Evolutionary conservation across 208 protist species (phyloP), one percentile per base, ranked within the genome.

Genomic region (Leishmania mexicana): DNA sequence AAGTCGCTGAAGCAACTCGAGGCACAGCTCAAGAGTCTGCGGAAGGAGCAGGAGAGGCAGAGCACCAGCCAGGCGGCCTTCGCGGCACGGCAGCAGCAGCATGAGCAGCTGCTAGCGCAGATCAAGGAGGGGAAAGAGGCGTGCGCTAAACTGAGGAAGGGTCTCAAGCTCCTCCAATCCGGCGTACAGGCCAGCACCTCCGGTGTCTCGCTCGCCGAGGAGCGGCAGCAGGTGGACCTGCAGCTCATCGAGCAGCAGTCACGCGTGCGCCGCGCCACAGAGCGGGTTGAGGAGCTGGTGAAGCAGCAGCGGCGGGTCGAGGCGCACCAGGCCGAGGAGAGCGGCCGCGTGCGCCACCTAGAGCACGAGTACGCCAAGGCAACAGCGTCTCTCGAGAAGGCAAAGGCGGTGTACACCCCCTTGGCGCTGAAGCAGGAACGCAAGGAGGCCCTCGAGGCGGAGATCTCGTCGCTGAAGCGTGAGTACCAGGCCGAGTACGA

Each of bases 181-280:
- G 95, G 95, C 54, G 92, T 98, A 40, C 89, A 90, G 54, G 95
- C 91, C 8, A 93, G 93, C n/a, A 82, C 85, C 35, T 90, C 90
- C 35, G 95, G 95, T 51, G 75, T 96, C 71, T 96, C 93, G 0
- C 84, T 98, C 53, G 93, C 89, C 67, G 93, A 96, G 77, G 92
- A 98, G 81, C 87, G 89, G 24, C 86, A 83, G 40, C 77, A 92
- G 73, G 83, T 96, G 28, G 91, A 97, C 21, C 76, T 89, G 64
- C 81, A 96, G 68, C 77, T 93, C 28, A 91, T 97, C 76, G 85
- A 92, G 47, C 78, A 85, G 49, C 75, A 84, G 54, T 92, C 92
- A 6, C 78, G 65, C 49, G 58, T 92, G 54, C 81, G 81, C 45
- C 93, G 94, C 21, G 47, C 78, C 49, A 75, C 87, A 31, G 93